These are phyloP conservation scores for Penicillium subrubescens DNA, from an alignment of 495 filamentous ascomycete genomes.

Conservation along the genomic window DNA sequence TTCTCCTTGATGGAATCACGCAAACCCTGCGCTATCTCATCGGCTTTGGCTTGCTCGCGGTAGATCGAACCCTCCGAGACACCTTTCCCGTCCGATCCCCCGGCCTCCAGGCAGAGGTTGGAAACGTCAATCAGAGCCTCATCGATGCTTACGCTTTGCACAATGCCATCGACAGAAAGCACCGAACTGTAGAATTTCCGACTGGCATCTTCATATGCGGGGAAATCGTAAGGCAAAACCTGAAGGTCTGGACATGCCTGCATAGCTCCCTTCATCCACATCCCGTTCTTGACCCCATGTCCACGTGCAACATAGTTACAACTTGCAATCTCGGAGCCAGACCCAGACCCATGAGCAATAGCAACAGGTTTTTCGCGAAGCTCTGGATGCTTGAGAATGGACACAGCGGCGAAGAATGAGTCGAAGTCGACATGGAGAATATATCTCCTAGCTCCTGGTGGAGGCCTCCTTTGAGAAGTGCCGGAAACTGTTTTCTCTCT, in stretches of 20 bases:
- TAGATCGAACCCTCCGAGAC: slow-evolving; percentile 72
- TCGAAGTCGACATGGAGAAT: slow-evolving; percentile 97
- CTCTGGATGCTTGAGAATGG: slow-evolving; percentile 74
- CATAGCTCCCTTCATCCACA: slow-evolving; percentile 95
- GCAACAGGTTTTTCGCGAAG: slow-evolving; percentile 81
- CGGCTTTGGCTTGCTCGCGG: slow-evolving; percentile 79
- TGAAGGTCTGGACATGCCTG: slow-evolving; percentile 84
- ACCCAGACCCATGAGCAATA: slow-evolving; percentile 78
- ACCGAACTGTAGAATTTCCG: slow-evolving; percentile 83
- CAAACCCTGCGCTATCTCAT: slow-evolving; percentile 68
- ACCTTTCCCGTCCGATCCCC: slow-evolving; percentile 68
- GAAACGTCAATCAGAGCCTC: slow-evolving; percentile 87
- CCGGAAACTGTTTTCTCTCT: slow-evolving; percentile 65
- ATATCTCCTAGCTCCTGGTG: slow-evolving; percentile 70
- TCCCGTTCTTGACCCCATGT: slow-evolving; percentile 90
- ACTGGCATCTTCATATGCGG: slow-evolving; percentile 91
- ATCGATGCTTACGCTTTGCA: slow-evolving; percentile 96
- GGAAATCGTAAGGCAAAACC: slow-evolving; percentile 89
- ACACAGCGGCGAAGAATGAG: slow-evolving; percentile 95
- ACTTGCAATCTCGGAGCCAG: slow-evolving; percentile 91
- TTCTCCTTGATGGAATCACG: slow-evolving; percentile 68
- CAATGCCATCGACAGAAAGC: slow-evolving; percentile 72
- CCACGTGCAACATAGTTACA: slow-evolving; percentile 91
- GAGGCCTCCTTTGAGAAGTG: slow-evolving; percentile 45
- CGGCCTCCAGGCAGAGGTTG: slow-evolving; percentile 61